Conservation (phyloP, 352 stramenopile species). For the Peronospora farinosa region DNA sequence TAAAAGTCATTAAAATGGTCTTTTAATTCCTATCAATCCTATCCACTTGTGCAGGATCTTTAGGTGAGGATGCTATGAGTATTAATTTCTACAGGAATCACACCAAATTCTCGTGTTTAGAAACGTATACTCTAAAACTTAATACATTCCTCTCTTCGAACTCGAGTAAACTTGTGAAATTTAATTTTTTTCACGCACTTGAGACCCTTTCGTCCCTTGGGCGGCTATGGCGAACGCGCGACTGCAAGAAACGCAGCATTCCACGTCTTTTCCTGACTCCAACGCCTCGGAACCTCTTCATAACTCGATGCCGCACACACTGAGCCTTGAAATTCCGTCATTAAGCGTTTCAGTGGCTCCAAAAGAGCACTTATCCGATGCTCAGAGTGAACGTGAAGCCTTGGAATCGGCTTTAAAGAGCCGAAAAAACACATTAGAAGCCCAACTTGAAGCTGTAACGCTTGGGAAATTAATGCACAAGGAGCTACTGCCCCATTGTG, state of each 20-base stretch:
- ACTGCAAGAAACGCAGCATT: conserved; percentile 50
- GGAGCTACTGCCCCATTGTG: conserved; percentile 30
- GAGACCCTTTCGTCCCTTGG: too few species aligned
- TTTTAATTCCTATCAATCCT: too few species aligned
- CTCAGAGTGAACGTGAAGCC: conserved; percentile 18
- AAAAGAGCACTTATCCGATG: conserved; percentile 12
- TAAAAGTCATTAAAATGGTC: too few species aligned
- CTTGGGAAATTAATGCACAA: conserved; percentile 38
- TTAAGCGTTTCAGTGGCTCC: background rate
- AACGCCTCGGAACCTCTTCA: conserved; percentile 15
- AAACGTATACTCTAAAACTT: too few species aligned
- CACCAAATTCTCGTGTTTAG: too few species aligned
- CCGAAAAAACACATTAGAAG: conserved; percentile 40
- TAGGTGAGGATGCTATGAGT: too few species aligned
- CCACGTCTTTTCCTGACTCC: conserved; percentile 24
- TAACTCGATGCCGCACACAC: conserved; percentile 26
- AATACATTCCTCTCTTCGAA: too few species aligned
- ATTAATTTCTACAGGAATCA: too few species aligned
- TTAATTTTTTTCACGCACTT: too few species aligned
- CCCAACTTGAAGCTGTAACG: conserved; percentile 36
- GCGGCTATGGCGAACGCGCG: conserved; percentile 64
- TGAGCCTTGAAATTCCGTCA: background rate
- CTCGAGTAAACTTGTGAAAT: too few species aligned
- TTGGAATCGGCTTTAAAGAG: conserved; percentile 31
- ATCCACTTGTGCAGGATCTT: too few species aligned